Percentiles rank a stretch among this genome's conserved stretches.
Conservation (phyloP, 2,329 filamentous ascomycete genomes). For the Alternaria postmessia region DNA sequence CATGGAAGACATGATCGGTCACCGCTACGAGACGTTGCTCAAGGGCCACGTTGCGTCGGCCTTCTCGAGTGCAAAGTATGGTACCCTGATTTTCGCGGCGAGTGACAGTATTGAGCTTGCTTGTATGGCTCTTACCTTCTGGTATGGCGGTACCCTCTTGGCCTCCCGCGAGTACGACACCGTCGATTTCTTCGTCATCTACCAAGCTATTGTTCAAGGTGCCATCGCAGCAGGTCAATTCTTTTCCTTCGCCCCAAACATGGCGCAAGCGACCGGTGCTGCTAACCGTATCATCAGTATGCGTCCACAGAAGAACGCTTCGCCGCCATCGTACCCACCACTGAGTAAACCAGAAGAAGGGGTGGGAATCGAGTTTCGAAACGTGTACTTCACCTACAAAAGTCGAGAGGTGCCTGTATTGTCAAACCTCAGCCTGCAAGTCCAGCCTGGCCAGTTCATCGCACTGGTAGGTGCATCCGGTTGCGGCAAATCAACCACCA, state of each 20-base stretch:
- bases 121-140: constrained; percentile 69
- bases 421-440: constrained; percentile 56
- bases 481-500: constrained; percentile 76
- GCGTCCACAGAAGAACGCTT: constrained; percentile 30
- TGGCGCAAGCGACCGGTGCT: constrained; percentile 48
- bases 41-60: constrained; percentile 66
- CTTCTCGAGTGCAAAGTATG: constrained; percentile 67
- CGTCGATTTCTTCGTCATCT: constrained; percentile 61
- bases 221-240: constrained; percentile 49
- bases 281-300: constrained; percentile 50
- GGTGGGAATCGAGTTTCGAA: constrained; percentile 78
- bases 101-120: constrained; percentile 71
- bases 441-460: constrained; percentile 70
- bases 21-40: constrained; percentile 68
- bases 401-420: constrained; percentile 78
- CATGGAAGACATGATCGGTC: constrained; percentile 71
- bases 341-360: constrained; percentile 21
- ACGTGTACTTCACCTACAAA: constrained; percentile 93
- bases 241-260: constrained; percentile 58
- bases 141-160: constrained; percentile 56
- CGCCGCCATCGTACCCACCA: constrained; percentile 18
- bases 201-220: constrained; percentile 60
- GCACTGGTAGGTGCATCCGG: constrained; percentile 74
- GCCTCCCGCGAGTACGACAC: constrained; percentile 57
- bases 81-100: constrained; percentile 72